Conservation (phyloP, 2,329 filamentous ascomycete genomes). For the Pseudopyricularia cyperi region DNA sequence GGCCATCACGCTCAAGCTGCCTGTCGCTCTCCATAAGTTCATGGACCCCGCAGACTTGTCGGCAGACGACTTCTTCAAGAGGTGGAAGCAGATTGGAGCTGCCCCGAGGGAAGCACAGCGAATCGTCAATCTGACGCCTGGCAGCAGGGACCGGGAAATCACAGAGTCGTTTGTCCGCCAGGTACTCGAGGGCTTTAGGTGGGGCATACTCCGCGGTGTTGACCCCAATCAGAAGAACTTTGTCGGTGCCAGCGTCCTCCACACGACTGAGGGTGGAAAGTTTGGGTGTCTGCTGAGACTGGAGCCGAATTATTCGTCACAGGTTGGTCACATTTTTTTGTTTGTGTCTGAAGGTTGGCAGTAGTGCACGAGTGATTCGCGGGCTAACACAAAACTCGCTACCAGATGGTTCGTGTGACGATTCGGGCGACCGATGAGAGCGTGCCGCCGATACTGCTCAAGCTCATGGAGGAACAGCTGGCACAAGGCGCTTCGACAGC, state of each 20-base stretch:
- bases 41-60: slow-evolving; percentile 84
- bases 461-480: slow-evolving; percentile 77
- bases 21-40: slow-evolving; percentile 83
- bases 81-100: slow-evolving; percentile 97
- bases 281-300: slow-evolving; percentile 86
- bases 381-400: not conserved
- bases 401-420: slow-evolving; percentile 87
- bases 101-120: slow-evolving; percentile 75
- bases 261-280: slow-evolving; percentile 73
- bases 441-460: slow-evolving; percentile 68
- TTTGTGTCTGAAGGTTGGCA: not conserved
- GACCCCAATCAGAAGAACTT: slow-evolving; percentile 91
- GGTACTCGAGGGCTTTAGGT: slow-evolving; percentile 74
- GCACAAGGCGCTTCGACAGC: slow-evolving; percentile 35
- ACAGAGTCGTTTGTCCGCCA: slow-evolving; percentile 57
- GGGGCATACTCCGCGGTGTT: slow-evolving; percentile 73
- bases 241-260: slow-evolving; percentile 78
- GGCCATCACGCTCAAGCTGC: slow-evolving; percentile 80
- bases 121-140: slow-evolving; percentile 58
- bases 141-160: slow-evolving; percentile 44
- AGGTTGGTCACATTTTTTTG: slow-evolving; percentile 44
- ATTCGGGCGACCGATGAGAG: slow-evolving; percentile 87
- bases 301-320: slow-evolving; percentile 85
- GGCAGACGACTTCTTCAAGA: slow-evolving; percentile 93
- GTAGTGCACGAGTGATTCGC: not conserved